Evolutionary conservation across 2,329 filamentous ascomycete species (phyloP).

Genomic region (Thermochaetoides dissita): DNA sequence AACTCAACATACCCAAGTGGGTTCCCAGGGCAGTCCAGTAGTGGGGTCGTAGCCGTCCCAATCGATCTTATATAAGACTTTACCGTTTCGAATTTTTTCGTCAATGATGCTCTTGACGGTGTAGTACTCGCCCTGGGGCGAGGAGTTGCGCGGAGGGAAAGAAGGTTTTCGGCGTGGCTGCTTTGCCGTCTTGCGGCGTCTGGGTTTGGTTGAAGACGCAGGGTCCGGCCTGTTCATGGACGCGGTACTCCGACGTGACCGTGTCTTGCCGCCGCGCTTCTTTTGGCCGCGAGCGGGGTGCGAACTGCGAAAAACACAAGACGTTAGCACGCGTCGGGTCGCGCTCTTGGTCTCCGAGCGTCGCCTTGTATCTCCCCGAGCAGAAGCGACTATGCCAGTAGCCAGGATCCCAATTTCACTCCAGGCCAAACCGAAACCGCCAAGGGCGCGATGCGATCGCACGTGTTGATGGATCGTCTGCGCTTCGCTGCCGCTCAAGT

Average conservation of each 20-base stretch:
- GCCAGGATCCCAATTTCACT: too few relatives aligned
- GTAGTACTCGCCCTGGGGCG: conserved; percentile 13
- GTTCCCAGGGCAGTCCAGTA: conserved; percentile 32
- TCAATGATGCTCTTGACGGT: conserved; percentile 23
- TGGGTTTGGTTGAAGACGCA: conserved; percentile 1
- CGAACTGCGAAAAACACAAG: too few relatives aligned
- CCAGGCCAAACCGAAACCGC: too few relatives aligned
- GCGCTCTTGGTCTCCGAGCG: too few relatives aligned
- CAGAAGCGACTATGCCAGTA: too few relatives aligned
- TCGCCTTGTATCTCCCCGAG: too few relatives aligned
- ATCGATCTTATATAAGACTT: conserved; percentile 36
- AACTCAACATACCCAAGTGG: conserved; percentile 35
- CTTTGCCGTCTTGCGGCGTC: conserved; percentile 5
- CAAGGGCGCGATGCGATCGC: too few relatives aligned
- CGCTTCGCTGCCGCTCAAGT: too few relatives aligned
- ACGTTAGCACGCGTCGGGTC: too few relatives aligned
- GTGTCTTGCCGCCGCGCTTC: not conserved
- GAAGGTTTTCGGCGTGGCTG: not conserved
- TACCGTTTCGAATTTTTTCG: conserved; percentile 20
- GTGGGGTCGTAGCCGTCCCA: conserved; percentile 37
- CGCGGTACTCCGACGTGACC: not conserved
- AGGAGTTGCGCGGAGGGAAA: not conserved
- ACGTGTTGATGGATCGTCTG: too few relatives aligned
- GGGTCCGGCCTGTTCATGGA: conserved; percentile 3
- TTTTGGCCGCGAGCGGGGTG: not conserved